These are phyloP conservation scores for Rubroshorea leprosula DNA, from an alignment of 345 rosid species.

Conservation along the genomic window DNA sequence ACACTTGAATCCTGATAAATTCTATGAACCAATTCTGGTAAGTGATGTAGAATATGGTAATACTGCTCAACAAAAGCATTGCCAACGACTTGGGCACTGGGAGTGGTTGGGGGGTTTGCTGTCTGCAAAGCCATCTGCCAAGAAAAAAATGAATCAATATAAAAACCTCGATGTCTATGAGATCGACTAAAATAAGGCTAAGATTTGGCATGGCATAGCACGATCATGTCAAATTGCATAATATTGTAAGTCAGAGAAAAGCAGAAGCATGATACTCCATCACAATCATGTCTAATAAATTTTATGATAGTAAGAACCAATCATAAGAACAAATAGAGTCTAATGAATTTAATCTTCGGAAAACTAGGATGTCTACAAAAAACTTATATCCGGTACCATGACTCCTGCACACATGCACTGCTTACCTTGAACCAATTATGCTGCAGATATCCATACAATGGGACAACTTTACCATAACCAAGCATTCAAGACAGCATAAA, in stretches of 20 bases:
- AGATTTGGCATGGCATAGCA: not conserved
- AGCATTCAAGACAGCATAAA: too few relatives aligned
- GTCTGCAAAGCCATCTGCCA: constrained; percentile 27
- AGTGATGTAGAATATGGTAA: constrained; percentile 60
- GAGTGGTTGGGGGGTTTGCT: constrained; percentile 25
- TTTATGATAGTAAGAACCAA: too few relatives aligned
- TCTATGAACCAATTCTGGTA: constrained; percentile 55
- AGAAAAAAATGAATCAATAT: constrained; percentile 1
- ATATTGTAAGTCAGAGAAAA: not conserved
- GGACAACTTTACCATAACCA: too few relatives aligned
- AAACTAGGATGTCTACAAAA: too few relatives aligned
- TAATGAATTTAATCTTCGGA: too few relatives aligned
- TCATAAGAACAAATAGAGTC: too few relatives aligned
- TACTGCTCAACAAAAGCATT: constrained; percentile 72
- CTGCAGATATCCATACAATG: too few relatives aligned
- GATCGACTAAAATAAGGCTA: not conserved
- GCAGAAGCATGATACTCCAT: too few relatives aligned
- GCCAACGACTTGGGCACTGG: constrained; percentile 56
- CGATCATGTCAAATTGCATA: not conserved
- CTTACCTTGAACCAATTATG: too few relatives aligned
- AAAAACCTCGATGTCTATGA: not conserved
- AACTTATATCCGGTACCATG: too few relatives aligned
- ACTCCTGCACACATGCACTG: too few relatives aligned
- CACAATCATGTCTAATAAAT: too few relatives aligned
- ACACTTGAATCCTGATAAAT: constrained; percentile 74